Evolutionary conservation across 2,329 filamentous ascomycete species (phyloP).

Genomic region (Ophiostoma australiae): DNA sequence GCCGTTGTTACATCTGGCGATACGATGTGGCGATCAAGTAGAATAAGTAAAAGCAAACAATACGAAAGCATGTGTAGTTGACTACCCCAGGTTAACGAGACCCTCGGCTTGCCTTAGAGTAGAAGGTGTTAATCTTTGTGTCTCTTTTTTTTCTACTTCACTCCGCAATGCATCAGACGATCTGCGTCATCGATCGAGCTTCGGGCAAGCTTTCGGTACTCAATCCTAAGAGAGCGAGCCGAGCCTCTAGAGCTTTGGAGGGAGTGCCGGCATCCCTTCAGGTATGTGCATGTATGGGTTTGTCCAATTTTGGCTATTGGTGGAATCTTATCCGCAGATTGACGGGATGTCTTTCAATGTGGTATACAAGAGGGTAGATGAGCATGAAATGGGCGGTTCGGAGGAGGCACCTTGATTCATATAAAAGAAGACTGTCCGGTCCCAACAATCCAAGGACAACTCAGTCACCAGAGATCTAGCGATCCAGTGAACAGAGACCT

Average conservation of each 20-base stretch:
- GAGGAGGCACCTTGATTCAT: neutral
- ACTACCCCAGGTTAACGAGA: neutral
- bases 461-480: neutral
- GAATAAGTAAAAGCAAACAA: neutral
- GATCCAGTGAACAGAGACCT: neutral
- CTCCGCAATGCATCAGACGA: neutral
- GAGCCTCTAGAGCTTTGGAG: neutral
- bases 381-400: neutral
- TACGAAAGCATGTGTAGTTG: neutral
- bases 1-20: constrained; percentile 9
- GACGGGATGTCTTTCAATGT: neutral
- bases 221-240: neutral
- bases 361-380: neutral
- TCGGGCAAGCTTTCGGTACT: constrained; percentile 3
- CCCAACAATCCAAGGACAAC: neutral
- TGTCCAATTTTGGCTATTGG: neutral
- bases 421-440: neutral
- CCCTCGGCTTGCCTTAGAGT: neutral
- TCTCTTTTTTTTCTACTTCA: neutral
- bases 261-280: neutral
- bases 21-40: constrained; percentile 8
- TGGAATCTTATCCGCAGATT: neutral
- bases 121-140: neutral
- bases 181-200: neutral
- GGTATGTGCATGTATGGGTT: neutral